Base-by-base conservation (phyloP, 345 rosid genomes). In the Citrus inodora region DNA sequence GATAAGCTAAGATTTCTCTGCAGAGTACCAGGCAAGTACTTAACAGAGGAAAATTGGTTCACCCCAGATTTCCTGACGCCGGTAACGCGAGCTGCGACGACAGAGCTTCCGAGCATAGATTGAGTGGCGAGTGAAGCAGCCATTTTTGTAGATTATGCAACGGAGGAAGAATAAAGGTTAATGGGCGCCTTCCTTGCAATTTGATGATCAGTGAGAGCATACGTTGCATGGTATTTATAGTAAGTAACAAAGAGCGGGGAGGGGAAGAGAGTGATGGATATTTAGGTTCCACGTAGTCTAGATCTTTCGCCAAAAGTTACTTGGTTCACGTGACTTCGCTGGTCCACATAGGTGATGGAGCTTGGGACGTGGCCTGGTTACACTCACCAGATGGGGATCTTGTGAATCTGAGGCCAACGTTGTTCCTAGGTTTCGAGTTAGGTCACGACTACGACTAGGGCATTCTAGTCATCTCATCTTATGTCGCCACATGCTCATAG, bases 101-200 rank as follows among this genome's bases (percentile, higher is more conserved):
- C 70, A 2, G 92, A 90, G 35, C 80, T 79, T 0, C 84, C 82
- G 0, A 90, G 80, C 68, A 87, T 76, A 1, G 92, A 79, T 27
- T 89, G 95, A 85, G 89, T 76, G 38, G 73, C 67, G 5, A 74
- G 61, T 0, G 86, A 70, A 14, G 86, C 78, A 37, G 91, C 88
- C 90, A 91, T 90, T 63, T 60, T 60, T 28, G 16, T 42, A 42
- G 16, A 42, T 42, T 42, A 42, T 10, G 9, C 4, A 8, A 32
- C 9, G 7, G 22, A 25, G 16, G 25, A 16, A 24, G 14, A 1
- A 9, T 40, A n/a, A n/a, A 10, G 2, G 65, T 8, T 1, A 22
- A 40, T 6, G 5, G 13, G 30, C 3, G 16, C 13, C 22, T 19
- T 2, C 0, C 2, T 55, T 8, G 40, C 5, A 4, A 19, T 10